phyloP scores from a whole-genome alignment of 108 stramenopile species.

The Skeletonema menzelii region DNA sequence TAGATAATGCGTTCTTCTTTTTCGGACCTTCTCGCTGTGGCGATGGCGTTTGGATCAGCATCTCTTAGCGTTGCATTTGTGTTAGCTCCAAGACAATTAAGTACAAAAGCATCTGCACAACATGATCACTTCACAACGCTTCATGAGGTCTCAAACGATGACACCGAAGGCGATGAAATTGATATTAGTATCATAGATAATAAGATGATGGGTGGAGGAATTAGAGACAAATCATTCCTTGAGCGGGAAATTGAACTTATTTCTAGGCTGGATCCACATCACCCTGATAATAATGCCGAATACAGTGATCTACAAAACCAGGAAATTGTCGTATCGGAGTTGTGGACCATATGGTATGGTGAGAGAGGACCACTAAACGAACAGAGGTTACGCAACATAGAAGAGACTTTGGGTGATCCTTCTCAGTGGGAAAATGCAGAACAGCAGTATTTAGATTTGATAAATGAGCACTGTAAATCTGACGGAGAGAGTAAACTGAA shows the following conservation, averaged over 20 bases:
- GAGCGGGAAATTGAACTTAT: conserved; percentile 27
- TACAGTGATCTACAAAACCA: conserved; percentile 10
- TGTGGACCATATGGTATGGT: conserved; percentile 42
- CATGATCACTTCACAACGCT: background rate
- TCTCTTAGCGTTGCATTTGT: background rate
- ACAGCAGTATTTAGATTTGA: conserved; percentile 38
- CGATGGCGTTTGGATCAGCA: background rate
- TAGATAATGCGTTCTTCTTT: background rate
- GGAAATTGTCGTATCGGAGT: conserved; percentile 7
- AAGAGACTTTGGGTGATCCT: conserved; percentile 46
- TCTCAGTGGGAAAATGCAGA: conserved; percentile 57
- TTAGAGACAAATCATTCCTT: background rate
- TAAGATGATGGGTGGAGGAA: background rate
- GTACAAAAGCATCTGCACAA: no score
- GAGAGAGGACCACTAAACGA: conserved; percentile 31
- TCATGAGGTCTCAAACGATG: background rate
- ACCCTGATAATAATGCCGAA: background rate
- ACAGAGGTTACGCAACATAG: conserved; percentile 14
- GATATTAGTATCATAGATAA: background rate
- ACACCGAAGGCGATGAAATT: background rate
- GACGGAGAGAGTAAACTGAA: conserved; percentile 11
- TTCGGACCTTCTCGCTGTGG: background rate
- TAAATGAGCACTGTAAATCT: conserved; percentile 56
- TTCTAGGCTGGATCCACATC: conserved; percentile 25
- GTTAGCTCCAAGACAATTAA: background rate